Evolutionary conservation across 1,139 yeast species (phyloP).

Genomic region (Groenewaldozyma auringiensis): DNA sequence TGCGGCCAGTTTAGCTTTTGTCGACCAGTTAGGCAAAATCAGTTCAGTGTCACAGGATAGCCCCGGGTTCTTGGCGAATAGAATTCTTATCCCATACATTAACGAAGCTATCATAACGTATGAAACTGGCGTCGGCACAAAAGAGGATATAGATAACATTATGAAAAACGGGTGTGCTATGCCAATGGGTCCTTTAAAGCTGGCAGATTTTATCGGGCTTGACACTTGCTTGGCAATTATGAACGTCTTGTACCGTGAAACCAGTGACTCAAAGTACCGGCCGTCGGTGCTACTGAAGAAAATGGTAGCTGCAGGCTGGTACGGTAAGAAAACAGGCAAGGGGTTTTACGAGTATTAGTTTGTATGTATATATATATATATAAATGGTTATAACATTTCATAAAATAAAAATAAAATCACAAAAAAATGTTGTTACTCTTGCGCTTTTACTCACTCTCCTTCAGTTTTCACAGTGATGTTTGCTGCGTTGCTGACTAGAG

Average conservation of each 20-base stretch:
- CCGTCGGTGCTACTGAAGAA: conserved; percentile 35
- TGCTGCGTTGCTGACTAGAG: not conserved
- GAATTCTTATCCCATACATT: conserved; percentile 38
- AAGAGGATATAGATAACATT: conserved; percentile 38
- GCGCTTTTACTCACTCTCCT: not conserved
- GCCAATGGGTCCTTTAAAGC: conserved; percentile 41
- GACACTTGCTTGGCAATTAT: conserved; percentile 39
- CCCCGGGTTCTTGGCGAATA: conserved; percentile 40
- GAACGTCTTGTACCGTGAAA: conserved; percentile 36
- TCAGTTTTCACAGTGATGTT: conserved; percentile 1
- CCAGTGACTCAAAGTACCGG: conserved; percentile 38
- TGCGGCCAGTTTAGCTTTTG: conserved; percentile 28
- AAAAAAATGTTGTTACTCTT: not conserved
- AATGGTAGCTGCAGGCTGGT: conserved; percentile 39
- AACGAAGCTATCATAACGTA: conserved; percentile 37
- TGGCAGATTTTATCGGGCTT: conserved; percentile 40
- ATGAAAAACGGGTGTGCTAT: conserved; percentile 41
- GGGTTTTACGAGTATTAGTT: conserved; percentile 36
- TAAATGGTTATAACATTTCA: too few species aligned
- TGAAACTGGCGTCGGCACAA: conserved; percentile 37
- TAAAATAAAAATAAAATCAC: not conserved
- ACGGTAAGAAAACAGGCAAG: conserved; percentile 36
- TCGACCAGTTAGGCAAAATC: conserved; percentile 32
- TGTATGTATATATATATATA: not conserved
- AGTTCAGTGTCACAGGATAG: conserved; percentile 34